Percentiles rank a stretch among this genome's conserved stretches.
These are phyloP conservation scores for Trichomonas vaginalis DNA, from an alignment of 208 protist species.

Conservation along the genomic window DNA sequence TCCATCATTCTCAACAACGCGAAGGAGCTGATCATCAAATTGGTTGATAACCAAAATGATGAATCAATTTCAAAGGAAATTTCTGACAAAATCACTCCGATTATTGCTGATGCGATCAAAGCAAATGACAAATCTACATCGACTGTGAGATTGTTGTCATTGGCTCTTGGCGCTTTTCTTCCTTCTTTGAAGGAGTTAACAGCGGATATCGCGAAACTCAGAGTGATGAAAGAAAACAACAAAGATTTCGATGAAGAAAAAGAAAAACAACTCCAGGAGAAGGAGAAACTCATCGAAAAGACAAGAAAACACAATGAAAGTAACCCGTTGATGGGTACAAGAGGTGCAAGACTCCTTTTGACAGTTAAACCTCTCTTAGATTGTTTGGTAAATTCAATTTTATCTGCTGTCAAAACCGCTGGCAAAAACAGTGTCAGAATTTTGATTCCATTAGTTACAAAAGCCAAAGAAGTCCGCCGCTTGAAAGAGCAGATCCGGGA, in stretches of 20 bases:
- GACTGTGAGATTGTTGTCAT: neutral
- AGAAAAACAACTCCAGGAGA: slow-evolving; percentile 32
- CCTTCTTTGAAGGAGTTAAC: slow-evolving; percentile 51
- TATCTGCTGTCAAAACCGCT: neutral
- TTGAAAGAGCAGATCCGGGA: neutral
- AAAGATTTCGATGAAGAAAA: slow-evolving; percentile 44
- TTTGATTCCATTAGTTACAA: neutral
- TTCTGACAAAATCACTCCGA: neutral
- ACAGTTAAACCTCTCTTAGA: slow-evolving; percentile 74
- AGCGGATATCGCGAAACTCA: slow-evolving; percentile 43
- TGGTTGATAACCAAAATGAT: neutral
- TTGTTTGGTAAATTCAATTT: slow-evolving; percentile 58
- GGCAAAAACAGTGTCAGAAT: neutral
- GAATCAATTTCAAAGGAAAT: neutral
- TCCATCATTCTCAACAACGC: neutral
- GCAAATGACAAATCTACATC: neutral
- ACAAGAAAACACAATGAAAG: slow-evolving; percentile 44
- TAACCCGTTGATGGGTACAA: slow-evolving; percentile 80
- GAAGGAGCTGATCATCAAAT: neutral
- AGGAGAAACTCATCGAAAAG: neutral
- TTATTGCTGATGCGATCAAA: neutral
- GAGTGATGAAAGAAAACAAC: slow-evolving; percentile 40
- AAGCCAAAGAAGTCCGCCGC: neutral
- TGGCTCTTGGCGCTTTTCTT: slow-evolving; percentile 47
- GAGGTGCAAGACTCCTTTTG: slow-evolving; percentile 69